phyloP scores from a whole-genome alignment of 768 basidiomycete genomes.

The Mycena vitilis region DNA sequence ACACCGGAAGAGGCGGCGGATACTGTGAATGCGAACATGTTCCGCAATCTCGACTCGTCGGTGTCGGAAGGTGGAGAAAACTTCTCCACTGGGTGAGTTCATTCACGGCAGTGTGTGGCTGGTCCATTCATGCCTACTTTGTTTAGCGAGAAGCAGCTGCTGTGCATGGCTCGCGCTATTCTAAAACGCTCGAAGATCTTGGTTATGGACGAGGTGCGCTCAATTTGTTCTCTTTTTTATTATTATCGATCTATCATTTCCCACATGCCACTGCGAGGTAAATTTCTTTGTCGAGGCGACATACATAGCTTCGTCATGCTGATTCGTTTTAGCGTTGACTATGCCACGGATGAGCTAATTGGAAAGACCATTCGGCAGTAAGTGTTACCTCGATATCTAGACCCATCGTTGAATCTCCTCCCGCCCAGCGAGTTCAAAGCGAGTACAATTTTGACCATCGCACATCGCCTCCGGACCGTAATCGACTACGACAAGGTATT shows the following conservation, averaged over 20 bases:
- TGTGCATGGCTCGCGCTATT: constrained; percentile 91
- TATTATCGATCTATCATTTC: too few species aligned
- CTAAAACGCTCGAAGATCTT: constrained; percentile 79
- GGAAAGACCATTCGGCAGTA: constrained; percentile 69
- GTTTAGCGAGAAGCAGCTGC: constrained; percentile 75
- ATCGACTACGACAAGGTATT: constrained; percentile 5
- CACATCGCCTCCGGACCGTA: background rate
- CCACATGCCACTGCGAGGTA: constrained; percentile 73
- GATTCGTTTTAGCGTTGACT: constrained; percentile 9
- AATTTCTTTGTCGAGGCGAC: too few species aligned
- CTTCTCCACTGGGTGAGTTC: constrained; percentile 80
- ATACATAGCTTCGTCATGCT: too few species aligned
- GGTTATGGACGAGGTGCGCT: constrained; percentile 84
- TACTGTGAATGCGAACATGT: constrained; percentile 76
- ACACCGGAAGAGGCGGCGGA: constrained; percentile 54
- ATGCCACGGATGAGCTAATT: constrained; percentile 82
- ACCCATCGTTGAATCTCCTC: background rate
- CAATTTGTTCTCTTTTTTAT: too few species aligned
- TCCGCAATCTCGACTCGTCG: constrained; percentile 77
- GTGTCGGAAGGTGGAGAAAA: constrained; percentile 91
- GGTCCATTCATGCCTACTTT: background rate
- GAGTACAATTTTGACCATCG: background rate
- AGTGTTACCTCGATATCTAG: background rate
- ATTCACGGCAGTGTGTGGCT: background rate
- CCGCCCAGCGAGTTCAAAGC: background rate